Evolutionary conservation across 2,329 filamentous ascomycete genomes (phyloP).

Genomic region (Fusarium duplospermum): DNA sequence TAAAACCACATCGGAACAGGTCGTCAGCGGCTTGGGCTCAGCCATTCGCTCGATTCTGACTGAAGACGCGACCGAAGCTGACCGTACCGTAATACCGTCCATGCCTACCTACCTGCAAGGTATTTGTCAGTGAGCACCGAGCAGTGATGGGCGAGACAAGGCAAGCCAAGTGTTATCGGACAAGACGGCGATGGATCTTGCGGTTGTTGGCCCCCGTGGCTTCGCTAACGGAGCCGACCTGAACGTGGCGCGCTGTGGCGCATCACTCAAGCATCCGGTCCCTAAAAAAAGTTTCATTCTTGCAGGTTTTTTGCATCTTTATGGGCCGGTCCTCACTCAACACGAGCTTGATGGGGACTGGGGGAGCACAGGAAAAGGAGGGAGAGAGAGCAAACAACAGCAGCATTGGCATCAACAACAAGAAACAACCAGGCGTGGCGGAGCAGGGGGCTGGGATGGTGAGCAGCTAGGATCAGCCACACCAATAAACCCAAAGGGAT

Average conservation of each 20-base stretch:
- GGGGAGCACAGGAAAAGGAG: slow-evolving; percentile 13
- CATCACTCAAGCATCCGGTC: slow-evolving; percentile 18
- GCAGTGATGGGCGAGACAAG: slow-evolving; percentile 8
- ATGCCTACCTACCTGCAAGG: not conserved
- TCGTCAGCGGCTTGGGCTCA: slow-evolving; percentile 1
- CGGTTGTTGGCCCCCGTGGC: slow-evolving; percentile 24
- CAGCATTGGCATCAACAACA: not conserved
- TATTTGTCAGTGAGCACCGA: slow-evolving; percentile 5
- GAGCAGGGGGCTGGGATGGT: slow-evolving; percentile 27
- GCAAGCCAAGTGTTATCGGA: slow-evolving; percentile 3
- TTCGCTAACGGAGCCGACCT: slow-evolving; percentile 29
- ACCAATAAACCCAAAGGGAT: slow-evolving; percentile 20
- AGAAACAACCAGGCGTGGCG: slow-evolving; percentile 33
- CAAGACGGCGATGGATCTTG: not conserved
- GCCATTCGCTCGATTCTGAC: not conserved
- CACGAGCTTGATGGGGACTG: slow-evolving; percentile 26
- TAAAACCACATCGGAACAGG: slow-evolving; percentile 13
- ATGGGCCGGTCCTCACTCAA: slow-evolving; percentile 15
- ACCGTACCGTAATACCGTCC: not conserved
- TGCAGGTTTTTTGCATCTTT: slow-evolving; percentile 22
- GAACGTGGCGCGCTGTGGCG: slow-evolving; percentile 40
- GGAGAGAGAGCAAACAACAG: not conserved
- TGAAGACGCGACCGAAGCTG: slow-evolving; percentile 1
- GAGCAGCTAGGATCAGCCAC: slow-evolving; percentile 37
- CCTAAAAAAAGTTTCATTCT: slow-evolving; percentile 12